These are phyloP conservation scores for Aspergillus puulaauensis DNA, from an alignment of 2,329 filamentous ascomycete genomes.

Conservation along the genomic window DNA sequence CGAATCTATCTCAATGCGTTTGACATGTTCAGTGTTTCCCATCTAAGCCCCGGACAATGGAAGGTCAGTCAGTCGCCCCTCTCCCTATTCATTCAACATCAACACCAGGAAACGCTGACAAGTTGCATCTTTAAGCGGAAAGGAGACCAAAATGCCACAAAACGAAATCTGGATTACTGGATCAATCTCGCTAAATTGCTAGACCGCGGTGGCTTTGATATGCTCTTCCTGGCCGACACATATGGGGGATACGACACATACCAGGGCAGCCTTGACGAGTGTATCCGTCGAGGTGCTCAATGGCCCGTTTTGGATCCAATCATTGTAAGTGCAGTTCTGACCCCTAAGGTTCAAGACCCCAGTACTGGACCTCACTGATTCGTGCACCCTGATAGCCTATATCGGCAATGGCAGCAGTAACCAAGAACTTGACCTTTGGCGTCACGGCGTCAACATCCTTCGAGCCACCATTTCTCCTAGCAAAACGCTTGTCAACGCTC, in stretches of 20 bases:
- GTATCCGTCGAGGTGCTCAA: constrained; percentile 61
- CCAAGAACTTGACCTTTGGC: constrained; percentile 62
- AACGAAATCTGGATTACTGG: constrained; percentile 63
- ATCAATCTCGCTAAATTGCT: constrained; percentile 62
- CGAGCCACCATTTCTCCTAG: constrained; percentile 61
- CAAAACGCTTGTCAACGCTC: constrained; percentile 61
- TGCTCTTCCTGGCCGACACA: constrained; percentile 65
- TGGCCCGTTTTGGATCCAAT: constrained; percentile 66
- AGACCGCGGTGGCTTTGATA: constrained; percentile 63
- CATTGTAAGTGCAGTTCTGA: constrained; percentile 45
- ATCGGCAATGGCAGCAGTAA: constrained; percentile 65
- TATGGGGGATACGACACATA: constrained; percentile 66
- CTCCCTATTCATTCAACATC: too few species aligned
- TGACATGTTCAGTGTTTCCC: too few species aligned
- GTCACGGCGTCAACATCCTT: constrained; percentile 65
- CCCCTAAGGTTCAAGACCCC: too few species aligned
- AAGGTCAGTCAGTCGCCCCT: too few species aligned
- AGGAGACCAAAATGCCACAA: constrained; percentile 43
- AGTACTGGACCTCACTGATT: too few species aligned
- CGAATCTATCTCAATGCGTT: too few species aligned
- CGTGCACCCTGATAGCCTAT: constrained; percentile 49
- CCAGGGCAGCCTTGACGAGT: constrained; percentile 58
- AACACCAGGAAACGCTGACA: too few species aligned
- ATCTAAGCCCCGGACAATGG: too few species aligned
- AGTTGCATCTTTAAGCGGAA: too few species aligned